Conservation (phyloP, 345 rosid species). For the Carallia brachiata region DNA sequence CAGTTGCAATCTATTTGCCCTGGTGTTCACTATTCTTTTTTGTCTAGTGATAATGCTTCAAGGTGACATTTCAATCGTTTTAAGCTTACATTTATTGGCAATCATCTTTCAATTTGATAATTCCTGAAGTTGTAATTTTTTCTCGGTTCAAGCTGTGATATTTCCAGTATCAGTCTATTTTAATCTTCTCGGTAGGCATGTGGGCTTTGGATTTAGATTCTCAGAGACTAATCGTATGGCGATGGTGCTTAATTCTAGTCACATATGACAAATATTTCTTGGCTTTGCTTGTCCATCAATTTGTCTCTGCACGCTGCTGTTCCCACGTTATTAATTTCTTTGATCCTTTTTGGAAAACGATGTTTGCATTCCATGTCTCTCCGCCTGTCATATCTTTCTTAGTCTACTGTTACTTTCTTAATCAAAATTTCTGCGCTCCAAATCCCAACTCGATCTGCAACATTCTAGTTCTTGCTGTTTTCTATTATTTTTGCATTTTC, state of each 20-base stretch:
- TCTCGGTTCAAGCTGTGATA: neutral
- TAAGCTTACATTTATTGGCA: neutral
- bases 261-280: neutral
- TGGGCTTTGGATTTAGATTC: neutral
- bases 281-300: neutral
- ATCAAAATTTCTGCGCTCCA: no score
- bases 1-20: constrained; percentile 49
- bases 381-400: neutral
- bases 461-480: neutral
- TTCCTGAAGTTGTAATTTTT: neutral
- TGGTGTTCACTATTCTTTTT: constrained; percentile 59
- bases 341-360: neutral
- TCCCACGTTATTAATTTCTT: neutral
- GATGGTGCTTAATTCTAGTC: neutral
- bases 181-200: neutral
- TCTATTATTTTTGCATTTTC: neutral
- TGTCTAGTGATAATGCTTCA: constrained; percentile 48
- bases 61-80: constrained; percentile 8
- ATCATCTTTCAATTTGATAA: neutral
- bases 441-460: neutral
- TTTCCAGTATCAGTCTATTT: neutral
- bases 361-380: neutral
- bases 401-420: neutral
- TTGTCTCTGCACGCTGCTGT: neutral
- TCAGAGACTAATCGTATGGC: neutral